Percentiles rank a stretch among this genome's conserved stretches.
phyloP scores from a whole-genome alignment of 202 grass and related monocot genomes.

The Setaria viridis region DNA sequence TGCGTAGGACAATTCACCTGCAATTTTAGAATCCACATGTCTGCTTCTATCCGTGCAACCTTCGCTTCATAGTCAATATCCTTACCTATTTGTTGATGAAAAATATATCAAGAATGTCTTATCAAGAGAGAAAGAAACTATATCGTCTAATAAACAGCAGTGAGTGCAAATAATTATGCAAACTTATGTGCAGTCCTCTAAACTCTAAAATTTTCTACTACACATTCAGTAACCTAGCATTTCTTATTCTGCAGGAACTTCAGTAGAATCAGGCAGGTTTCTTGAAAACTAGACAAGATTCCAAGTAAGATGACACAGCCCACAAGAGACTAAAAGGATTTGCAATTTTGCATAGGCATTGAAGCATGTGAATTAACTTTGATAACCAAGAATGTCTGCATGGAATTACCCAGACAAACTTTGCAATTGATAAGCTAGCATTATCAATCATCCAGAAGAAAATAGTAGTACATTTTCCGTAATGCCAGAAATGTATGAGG shows the following conservation, averaged over 20 bases:
- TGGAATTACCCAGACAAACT: slow-evolving; percentile 2
- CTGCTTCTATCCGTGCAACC: slow-evolving; percentile 75
- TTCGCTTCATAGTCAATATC: slow-evolving; percentile 71
- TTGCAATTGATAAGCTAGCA: slow-evolving; percentile 28
- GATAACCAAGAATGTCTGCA: background rate
- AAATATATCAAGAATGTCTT: slow-evolving; percentile 38
- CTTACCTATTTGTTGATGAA: slow-evolving; percentile 61
- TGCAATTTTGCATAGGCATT: background rate
- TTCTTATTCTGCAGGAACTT: slow-evolving; percentile 14
- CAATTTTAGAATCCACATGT: slow-evolving; percentile 92
- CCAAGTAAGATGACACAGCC: background rate
- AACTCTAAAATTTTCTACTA: slow-evolving; percentile 32
- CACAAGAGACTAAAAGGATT: slow-evolving; percentile 31
- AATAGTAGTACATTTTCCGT: slow-evolving; percentile 32
- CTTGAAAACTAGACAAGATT: slow-evolving; percentile 23
- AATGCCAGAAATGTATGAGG: slow-evolving; percentile 10
- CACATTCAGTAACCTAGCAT: slow-evolving; percentile 13
- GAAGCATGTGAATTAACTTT: slow-evolving; percentile 39
- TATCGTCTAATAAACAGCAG: background rate
- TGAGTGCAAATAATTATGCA: slow-evolving; percentile 23
- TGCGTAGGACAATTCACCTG: slow-evolving; percentile 66
- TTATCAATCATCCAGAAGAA: slow-evolving; percentile 1
- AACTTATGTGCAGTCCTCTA: slow-evolving; percentile 5
- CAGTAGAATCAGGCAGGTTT: slow-evolving; percentile 22
- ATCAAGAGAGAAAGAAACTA: slow-evolving; percentile 18